Evolutionary conservation across 2,329 filamentous ascomycete genomes (phyloP).

Genomic region (Trichoderma polysporum): DNA sequence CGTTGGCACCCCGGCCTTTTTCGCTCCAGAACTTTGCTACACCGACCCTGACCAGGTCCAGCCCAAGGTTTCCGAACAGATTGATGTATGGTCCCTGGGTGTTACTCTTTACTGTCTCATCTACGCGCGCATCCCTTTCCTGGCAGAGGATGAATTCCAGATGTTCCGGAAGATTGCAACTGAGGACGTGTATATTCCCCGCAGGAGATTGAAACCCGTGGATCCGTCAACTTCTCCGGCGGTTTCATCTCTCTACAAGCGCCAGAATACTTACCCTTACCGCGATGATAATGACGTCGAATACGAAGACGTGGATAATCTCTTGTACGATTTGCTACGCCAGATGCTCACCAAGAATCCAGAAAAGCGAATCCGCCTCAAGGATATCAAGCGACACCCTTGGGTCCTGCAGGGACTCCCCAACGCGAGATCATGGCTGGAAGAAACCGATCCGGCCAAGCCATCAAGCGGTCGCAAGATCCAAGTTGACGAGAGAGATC

Average conservation of each 20-base stretch:
- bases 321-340: constrained; percentile 73
- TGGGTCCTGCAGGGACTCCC: constrained; percentile 82
- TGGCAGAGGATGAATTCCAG: constrained; percentile 86
- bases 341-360: constrained; percentile 88
- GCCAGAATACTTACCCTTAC: constrained; percentile 64
- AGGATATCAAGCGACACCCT: constrained; percentile 89
- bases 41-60: constrained; percentile 70
- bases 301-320: constrained; percentile 83
- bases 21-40: constrained; percentile 93
- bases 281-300: constrained; percentile 74
- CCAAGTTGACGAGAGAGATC: constrained; percentile 85
- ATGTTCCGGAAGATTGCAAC: constrained; percentile 91
- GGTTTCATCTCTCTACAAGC: constrained; percentile 55
- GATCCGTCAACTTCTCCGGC: constrained; percentile 58
- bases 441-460: constrained; percentile 83
- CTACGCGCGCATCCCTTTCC: constrained; percentile 89
- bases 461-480: constrained; percentile 81
- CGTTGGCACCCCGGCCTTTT: constrained; percentile 95
- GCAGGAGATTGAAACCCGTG: constrained; percentile 74
- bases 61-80: constrained; percentile 83
- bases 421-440: constrained; percentile 79
- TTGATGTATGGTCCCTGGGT: constrained; percentile 96
- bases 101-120: constrained; percentile 96
- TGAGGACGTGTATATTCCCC: constrained; percentile 87
- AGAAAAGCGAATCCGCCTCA: constrained; percentile 79